Conservation (phyloP, 768 basidiomycete species). For the Astraeus odoratus region DNA sequence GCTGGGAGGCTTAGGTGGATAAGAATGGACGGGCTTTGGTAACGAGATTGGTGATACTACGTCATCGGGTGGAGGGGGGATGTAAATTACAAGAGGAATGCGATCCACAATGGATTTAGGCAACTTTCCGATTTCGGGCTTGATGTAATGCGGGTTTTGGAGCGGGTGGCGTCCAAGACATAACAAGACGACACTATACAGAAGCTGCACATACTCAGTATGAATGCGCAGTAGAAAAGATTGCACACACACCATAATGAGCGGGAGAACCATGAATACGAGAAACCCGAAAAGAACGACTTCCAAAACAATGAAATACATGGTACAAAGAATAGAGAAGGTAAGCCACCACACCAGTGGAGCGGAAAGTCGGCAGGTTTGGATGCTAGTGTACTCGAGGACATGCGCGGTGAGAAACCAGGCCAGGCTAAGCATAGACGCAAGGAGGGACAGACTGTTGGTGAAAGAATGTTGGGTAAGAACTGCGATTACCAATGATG, state of each 20-base stretch:
- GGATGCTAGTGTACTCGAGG: conserved; percentile 67
- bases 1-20: conserved; percentile 50
- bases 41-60: conserved; percentile 31
- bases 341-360: conserved; percentile 86
- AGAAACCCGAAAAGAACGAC: conserved; percentile 69
- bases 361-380: conserved; percentile 63
- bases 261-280: conserved; percentile 72
- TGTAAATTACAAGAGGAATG: conserved; percentile 82
- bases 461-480: conserved; percentile 14
- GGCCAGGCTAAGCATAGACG: conserved; percentile 63
- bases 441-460: conserved; percentile 52
- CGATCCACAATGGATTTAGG: conserved; percentile 64
- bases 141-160: conserved; percentile 65
- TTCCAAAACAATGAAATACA: conserved; percentile 70
- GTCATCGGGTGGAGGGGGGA: conserved; percentile 65
- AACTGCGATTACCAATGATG: not conserved
- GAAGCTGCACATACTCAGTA: conserved; percentile 37
- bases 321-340: conserved; percentile 72
- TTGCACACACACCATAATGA: conserved; percentile 57
- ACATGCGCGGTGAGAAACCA: conserved; percentile 85
- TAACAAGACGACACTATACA: conserved; percentile 73
- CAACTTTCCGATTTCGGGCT: conserved; percentile 72
- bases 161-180: conserved; percentile 77
- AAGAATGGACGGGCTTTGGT: conserved; percentile 47
- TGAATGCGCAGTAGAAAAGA: not conserved